Base-by-base conservation (phyloP, 495 filamentous ascomycete species). In the Penicillium lividum region DNA sequence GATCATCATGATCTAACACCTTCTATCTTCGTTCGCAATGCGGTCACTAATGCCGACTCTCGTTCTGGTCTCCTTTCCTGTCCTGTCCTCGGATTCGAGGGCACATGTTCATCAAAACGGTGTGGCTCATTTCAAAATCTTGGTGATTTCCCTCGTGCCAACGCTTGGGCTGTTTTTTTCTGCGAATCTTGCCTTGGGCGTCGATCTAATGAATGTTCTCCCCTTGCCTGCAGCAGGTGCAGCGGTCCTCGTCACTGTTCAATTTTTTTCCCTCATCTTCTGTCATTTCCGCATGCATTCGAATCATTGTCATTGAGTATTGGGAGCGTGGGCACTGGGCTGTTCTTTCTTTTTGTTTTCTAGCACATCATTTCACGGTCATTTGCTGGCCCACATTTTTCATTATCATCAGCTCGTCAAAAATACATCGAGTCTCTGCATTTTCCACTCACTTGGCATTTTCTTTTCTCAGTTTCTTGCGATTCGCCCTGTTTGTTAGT, bases 241-340 rank as follows among this genome's bases (percentile, higher is more conserved):
- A 51, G 46, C 53, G 53, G 58, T 56, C 46, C 54, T 48, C 33
- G 42, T 59, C 63, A 57, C 56, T 67, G 57, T 38, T 58, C 36
- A 53, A 59, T 54, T 61, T 63, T 56, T 57, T 62, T 65, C 59
- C 36, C 60, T 43, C 53, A 34, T 50, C 28, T 62, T 54, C 56
- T 63, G 44, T 68, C 60, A 60, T 60, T 68, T 57, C 60, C 61
- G 60, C 64, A 58, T 70, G 65, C 67, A 70, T 70, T 54, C 60
- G 60, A 65, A 58, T 67, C 64, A 67, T 65, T 69, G 64, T 67
- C 67, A 70, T 70, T 49, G 56, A 68, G 51, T 68, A 68, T 60
- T 68, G 60, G 67, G 62, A 70, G 67, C 67, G 67, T 68, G 62
- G 65, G 62, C 65, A 61, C 55, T 68, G 65, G 62, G 51, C 57